Base-by-base conservation (phyloP, 495 filamentous ascomycete genomes). In the Neurospora sp. region DNA sequence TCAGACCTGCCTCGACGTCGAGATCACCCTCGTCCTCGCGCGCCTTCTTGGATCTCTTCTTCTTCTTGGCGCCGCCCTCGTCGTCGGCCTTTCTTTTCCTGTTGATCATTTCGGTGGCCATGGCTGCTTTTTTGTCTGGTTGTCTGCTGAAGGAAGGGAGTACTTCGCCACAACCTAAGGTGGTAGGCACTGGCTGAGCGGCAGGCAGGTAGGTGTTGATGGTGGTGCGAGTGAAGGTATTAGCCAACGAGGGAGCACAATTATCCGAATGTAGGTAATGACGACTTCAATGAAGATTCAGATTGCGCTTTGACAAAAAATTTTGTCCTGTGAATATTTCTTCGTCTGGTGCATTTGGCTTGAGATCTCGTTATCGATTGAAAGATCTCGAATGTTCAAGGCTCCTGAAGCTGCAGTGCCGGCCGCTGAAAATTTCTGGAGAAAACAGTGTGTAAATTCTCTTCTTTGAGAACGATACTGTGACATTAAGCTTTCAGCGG, bases 1-100 rank as follows among this genome's bases (percentile, higher is more conserved):
- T 95, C 72, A 97, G 82, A n/a, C 89, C 88, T n/a, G 84, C 80
- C 72, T 91, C 87, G 12, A 87, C 75, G 72, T 90, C 86, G 53
- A 88, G 84, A 69, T 88, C 87, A 20, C 91, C 87, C n/a, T 90
- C 84, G 41, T 86, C 82, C 14, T 85, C 82, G 1, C 82, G 81
- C 71, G 86, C 85, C 71, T 84, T 85, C 76, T 89, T 90, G 69
- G 82, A 86, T 68, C 85, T 87, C 82, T 88, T 87, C 73, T 82
- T 82, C 78, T 85, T 83, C 80, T 83, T 84, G 68, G 73, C 72
- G 27, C 69, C 48, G 10, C 79, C 72, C 44, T 72, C 75, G 16
- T 83, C 83, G 40, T 83, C 81, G 10, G 79, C 72, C 42, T 74
- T 74, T 70, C 84, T 76, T 72, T 86, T 86, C 72, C 81, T 85